phyloP scores from a whole-genome alignment of 208 protist species.

The Trypanosomatidae sp. region DNA sequence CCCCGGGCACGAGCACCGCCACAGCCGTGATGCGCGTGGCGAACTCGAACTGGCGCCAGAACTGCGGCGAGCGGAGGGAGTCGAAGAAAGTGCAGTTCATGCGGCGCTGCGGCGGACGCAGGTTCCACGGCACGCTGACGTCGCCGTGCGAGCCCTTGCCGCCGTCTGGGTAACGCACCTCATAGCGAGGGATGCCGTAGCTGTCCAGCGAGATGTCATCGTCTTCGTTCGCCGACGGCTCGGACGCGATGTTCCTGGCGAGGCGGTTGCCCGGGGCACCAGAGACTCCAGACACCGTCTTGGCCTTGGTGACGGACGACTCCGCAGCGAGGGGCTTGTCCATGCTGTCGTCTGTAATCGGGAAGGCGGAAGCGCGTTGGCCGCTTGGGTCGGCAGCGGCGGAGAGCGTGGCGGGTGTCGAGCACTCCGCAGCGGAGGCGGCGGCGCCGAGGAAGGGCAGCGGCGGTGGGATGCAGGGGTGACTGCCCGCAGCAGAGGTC shows the following conservation, averaged over 20 bases:
- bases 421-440: too few species aligned
- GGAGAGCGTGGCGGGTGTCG: too few species aligned
- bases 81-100: conserved; percentile 61
- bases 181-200: conserved; percentile 67
- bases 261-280: conserved; percentile 15
- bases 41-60: conserved; percentile 84
- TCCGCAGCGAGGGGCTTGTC: too few species aligned
- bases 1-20: conserved; percentile 57
- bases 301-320: too few species aligned
- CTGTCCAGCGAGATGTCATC: conserved; percentile 53
- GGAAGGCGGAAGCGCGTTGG: too few species aligned
- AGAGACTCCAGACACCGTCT: too few species aligned
- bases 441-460: too few species aligned
- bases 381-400: too few species aligned
- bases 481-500: too few species aligned
- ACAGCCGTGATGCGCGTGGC: conserved; percentile 69
- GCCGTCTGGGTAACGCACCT: conserved; percentile 38
- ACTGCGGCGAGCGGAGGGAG: conserved; percentile 53
- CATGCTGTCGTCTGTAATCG: too few species aligned
- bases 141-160: conserved; percentile 24
- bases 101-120: conserved; percentile 33
- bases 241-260: conserved; percentile 2
- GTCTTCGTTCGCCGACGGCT: conserved; percentile 12
- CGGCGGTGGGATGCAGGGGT: too few species aligned
- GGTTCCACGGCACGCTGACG: conserved; percentile 72